Percentiles rank a stretch among this genome's conserved stretches.
phyloP scores from a whole-genome alignment of 2,329 filamentous ascomycete genomes.

The Aspergillus sp. region DNA sequence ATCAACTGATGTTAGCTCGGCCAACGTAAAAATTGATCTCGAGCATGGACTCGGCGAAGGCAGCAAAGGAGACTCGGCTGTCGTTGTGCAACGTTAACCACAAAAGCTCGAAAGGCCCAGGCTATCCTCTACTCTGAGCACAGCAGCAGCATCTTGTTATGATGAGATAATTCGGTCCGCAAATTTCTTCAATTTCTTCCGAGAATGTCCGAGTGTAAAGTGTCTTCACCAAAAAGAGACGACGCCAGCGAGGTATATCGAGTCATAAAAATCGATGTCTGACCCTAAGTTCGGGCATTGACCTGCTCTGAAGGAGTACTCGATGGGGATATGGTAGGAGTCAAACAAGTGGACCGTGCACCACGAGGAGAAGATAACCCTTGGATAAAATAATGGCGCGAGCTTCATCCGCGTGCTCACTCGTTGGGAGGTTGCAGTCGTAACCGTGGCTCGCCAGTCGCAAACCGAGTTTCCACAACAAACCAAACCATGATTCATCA shows the following conservation, averaged over 20 bases:
- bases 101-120: background rate
- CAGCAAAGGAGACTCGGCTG: background rate
- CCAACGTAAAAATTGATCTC: background rate
- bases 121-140: background rate
- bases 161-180: background rate
- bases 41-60: background rate
- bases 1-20: background rate
- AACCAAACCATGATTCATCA: background rate
- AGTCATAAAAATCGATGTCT: background rate
- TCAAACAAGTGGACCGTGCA: background rate
- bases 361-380: background rate
- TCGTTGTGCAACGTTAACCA: background rate
- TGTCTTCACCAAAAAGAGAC: background rate
- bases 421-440: too few species aligned
- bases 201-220: background rate
- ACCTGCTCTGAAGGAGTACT: background rate
- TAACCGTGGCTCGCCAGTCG: background rate
- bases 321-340: background rate
- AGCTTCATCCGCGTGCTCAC: too few species aligned
- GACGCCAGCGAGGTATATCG: background rate
- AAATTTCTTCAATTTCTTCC: background rate
- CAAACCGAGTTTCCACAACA: background rate
- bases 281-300: background rate
- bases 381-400: background rate
- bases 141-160: background rate